A percentile compares a stretch with the other conserved stretches of the same genome.
Conservation (phyloP, 2,329 filamentous ascomycete genomes). For the Stemphylium beticola region DNA sequence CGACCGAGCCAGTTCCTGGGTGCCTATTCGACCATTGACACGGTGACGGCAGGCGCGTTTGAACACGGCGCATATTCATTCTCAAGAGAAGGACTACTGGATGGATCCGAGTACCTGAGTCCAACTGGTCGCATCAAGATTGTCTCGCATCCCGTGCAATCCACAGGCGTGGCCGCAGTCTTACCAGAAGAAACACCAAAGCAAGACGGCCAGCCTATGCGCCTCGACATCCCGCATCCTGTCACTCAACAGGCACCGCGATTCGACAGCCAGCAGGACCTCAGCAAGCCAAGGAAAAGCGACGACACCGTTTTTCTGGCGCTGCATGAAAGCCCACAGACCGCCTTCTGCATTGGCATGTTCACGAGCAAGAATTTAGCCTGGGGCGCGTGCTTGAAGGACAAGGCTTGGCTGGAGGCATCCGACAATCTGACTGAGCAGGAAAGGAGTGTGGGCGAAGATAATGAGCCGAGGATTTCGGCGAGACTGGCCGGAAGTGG, state of each 20-base stretch:
- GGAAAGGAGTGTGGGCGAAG: constrained; percentile 8
- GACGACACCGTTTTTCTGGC: constrained; percentile 23
- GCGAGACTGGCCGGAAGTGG: constrained; percentile 24
- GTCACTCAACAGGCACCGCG: constrained; percentile 7
- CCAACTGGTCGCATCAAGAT: constrained; percentile 33
- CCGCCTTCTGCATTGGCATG: constrained; percentile 25
- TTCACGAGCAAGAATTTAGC: constrained; percentile 25
- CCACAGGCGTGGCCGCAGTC: constrained; percentile 15
- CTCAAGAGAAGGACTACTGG: constrained; percentile 28
- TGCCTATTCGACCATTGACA: constrained; percentile 28
- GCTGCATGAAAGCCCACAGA: constrained; percentile 19
- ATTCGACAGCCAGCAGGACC: constrained; percentile 10
- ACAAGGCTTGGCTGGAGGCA: constrained; percentile 25
- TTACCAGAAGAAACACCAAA: constrained; percentile 13
- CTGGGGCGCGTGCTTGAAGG: constrained; percentile 34
- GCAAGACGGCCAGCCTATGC: constrained; percentile 10
- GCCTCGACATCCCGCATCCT: constrained; percentile 34
- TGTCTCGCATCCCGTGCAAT: constrained; percentile 18
- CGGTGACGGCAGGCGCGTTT: constrained; percentile 27
- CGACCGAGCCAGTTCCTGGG: constrained; percentile 27
- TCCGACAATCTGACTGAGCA: constrained; percentile 21
- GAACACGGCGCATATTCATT: constrained; percentile 31
- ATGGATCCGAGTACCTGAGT: constrained; percentile 31
- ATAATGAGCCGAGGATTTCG: constrained; percentile 19
- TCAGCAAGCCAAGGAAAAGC: neutral